phyloP scores from a whole-genome alignment of 2,329 filamentous ascomycete genomes.

The Pseudocercospora fijiensis region DNA sequence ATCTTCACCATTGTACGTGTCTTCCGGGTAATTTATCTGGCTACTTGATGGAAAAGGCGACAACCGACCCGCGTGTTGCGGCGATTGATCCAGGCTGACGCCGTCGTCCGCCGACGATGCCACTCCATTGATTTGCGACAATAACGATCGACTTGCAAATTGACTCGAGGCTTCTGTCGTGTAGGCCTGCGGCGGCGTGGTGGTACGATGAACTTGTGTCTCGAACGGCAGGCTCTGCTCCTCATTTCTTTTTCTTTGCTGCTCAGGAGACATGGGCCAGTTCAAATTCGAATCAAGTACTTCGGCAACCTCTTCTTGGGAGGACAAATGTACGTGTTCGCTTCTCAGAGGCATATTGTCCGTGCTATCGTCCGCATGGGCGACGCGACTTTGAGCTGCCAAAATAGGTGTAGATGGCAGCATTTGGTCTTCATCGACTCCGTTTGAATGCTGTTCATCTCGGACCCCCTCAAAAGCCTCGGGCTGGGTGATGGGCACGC shows the following conservation, averaged over 20 bases:
- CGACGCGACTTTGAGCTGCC: not conserved
- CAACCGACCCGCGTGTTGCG: not conserved
- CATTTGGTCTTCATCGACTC: not conserved
- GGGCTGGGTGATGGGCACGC: constrained; percentile 7
- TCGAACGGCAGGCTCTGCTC: not conserved
- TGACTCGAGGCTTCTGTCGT: constrained; percentile 3
- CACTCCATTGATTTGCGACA: not conserved
- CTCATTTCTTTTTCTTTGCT: not conserved
- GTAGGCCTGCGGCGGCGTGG: not conserved
- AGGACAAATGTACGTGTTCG: not conserved
- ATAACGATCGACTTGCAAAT: not conserved
- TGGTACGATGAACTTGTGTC: constrained; percentile 6
- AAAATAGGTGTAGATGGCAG: not conserved
- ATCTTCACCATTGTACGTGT: constrained; percentile 9
- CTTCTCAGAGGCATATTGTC: not conserved
- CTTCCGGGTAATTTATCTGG: constrained; percentile 2
- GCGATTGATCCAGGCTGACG: not conserved
- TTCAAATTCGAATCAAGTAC: constrained; percentile 5
- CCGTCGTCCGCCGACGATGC: not conserved
- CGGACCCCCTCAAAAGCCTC: constrained; percentile 18
- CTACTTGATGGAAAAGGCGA: not conserved
- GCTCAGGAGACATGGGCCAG: constrained; percentile 23
- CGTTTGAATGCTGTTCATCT: not conserved
- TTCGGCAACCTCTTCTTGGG: not conserved
- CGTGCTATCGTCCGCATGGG: not conserved